Evolutionary conservation across 495 filamentous ascomycete genomes (phyloP).

Genomic region (Penicillium canescens): DNA sequence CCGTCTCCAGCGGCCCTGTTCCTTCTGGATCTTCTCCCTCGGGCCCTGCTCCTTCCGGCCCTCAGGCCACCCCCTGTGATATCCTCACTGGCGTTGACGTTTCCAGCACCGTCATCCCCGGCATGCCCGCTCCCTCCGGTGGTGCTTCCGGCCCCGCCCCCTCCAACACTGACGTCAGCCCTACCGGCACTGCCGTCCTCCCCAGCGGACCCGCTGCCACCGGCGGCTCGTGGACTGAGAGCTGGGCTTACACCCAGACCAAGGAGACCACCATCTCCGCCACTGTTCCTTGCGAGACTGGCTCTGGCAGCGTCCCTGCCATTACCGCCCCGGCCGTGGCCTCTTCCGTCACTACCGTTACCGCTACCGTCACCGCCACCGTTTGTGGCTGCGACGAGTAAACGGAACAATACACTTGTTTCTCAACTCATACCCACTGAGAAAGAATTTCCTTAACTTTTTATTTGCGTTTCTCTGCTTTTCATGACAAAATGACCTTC

Average conservation of each 20-base stretch:
- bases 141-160: constrained; percentile 8
- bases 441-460: neutral
- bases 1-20: constrained; percentile 7
- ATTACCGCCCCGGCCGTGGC: constrained; percentile 5
- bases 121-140: constrained; percentile 7
- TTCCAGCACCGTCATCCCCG: constrained; percentile 9
- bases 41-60: constrained; percentile 3
- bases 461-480: constrained; percentile 7
- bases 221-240: neutral
- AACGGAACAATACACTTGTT: constrained; percentile 5
- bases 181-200: constrained; percentile 5
- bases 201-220: constrained; percentile 1
- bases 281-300: constrained; percentile 7
- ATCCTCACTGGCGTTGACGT: constrained; percentile 17
- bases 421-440: neutral
- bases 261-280: constrained; percentile 22
- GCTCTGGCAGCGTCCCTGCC: constrained; percentile 15
- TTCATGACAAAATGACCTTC: constrained; percentile 26
- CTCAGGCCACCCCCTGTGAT: constrained; percentile 20
- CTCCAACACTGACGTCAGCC: constrained; percentile 11
- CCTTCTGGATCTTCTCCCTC: neutral
- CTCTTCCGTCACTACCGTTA: constrained; percentile 22
- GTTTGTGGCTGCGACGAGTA: constrained; percentile 29
- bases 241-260: constrained; percentile 4
- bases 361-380: constrained; percentile 32